Evolutionary conservation across 2,329 filamentous ascomycete genomes (phyloP), one percentile per base, ranked within the genome.

Genomic region (Graphilbum sp.): DNA sequence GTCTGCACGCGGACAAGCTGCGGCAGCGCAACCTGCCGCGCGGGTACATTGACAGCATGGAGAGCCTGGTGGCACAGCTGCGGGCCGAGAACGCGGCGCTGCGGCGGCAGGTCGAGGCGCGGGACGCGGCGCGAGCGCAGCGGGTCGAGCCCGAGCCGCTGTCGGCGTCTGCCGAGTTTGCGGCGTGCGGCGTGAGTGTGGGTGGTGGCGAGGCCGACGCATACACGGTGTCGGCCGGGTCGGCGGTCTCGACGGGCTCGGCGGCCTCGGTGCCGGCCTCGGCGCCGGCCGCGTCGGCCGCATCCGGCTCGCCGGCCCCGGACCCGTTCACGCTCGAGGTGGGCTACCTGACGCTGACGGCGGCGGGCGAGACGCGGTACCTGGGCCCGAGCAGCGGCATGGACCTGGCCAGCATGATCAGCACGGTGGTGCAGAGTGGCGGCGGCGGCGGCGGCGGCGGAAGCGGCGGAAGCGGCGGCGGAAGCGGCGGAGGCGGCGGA

Each of bases 341-440:
- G 7, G 41, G 38, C 29, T 34, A 40, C 23, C 30, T 40, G 7
- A 23, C 37, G 13, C 29, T 40, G n/a, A 37, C 30, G 1, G 35
- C 39, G 16, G 40, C 43, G 5, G 35, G 38, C 10, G 37, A 42
- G 35, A 37, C 42, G 5, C 42, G 42, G 5, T 46, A 41, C 35
- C 40, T 45, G 5, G 44, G 44, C n/a, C 36, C 44, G 6, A 45
- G 43, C 31, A 45, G 40, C 33, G 44, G 42, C 17, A 29, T 45
- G 4, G 40, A 30, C 25, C 35, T 43, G 29, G 38, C 35, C 18
- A 40, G 21, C 24, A 38, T 40, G n/a, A 38, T 43, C 21, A 34
- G 29, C 36, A 34, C 34, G 13, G 34, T 42, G 4, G 24, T 42
- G 4, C 40, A 39, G 16, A 36, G 5, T 13, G 11, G 20, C 20